Conservation (phyloP, 768 basidiomycete genomes). For the Naganishia randhawae region DNA sequence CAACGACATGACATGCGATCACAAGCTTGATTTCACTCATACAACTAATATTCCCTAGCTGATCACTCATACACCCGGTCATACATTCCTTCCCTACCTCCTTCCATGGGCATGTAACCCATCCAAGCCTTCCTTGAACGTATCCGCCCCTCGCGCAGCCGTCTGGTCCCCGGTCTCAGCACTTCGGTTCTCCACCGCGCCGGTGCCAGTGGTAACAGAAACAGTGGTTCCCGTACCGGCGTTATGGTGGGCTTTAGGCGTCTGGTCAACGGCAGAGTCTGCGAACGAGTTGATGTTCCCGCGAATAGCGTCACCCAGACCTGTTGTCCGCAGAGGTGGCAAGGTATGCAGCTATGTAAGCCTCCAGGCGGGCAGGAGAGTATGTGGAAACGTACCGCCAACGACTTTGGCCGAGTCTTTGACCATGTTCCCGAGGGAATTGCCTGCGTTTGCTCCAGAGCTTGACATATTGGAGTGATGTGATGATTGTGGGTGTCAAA, state of each 20-base stretch:
- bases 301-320: conserved; percentile 23
- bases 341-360: background rate
- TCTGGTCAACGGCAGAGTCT: conserved; percentile 16
- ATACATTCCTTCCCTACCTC: background rate
- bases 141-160: conserved; percentile 19
- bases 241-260: conserved; percentile 13
- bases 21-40: no score
- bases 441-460: conserved; percentile 14
- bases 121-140: conserved; percentile 12
- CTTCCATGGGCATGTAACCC: conserved; percentile 2
- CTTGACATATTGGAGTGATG: background rate
- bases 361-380: background rate
- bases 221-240: background rate
- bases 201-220: background rate
- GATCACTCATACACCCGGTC: no score
- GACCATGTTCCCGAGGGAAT: conserved; percentile 19
- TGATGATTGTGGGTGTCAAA: background rate
- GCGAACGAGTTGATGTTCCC: conserved; percentile 28
- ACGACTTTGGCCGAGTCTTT: conserved; percentile 21
- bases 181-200: background rate
- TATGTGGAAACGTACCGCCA: background rate
- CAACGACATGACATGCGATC: no score
- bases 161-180: conserved; percentile 1
- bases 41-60: no score
- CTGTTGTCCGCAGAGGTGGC: background rate